A percentile compares a stretch with the other conserved stretches of the same genome.
phyloP scores from a whole-genome alignment of 257 asterid genomes.

The Marsdenia floribunda region DNA sequence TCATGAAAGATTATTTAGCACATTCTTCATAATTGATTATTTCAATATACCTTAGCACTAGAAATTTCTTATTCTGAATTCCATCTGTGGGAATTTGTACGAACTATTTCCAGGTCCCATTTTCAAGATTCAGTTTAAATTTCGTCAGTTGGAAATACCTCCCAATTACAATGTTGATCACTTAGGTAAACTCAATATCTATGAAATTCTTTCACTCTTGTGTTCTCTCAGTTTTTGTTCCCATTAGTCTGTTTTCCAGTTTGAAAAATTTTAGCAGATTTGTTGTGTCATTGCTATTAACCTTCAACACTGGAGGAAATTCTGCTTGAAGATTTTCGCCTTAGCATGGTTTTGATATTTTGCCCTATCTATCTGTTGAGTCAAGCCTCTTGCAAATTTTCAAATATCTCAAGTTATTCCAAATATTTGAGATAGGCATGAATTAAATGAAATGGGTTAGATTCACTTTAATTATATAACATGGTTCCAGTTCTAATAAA shows the following conservation, averaged over 20 bases:
- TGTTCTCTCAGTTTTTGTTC: background rate
- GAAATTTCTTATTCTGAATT: conserved; percentile 16
- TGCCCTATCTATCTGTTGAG: background rate
- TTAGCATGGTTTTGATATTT: background rate
- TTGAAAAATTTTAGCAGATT: background rate
- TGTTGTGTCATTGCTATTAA: background rate
- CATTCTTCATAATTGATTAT: background rate
- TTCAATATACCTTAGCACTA: background rate
- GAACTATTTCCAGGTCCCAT: conserved; percentile 58
- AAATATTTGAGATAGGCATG: background rate
- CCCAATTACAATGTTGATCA: conserved; percentile 71
- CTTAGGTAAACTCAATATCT: conserved; percentile 43
- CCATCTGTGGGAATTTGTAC: conserved; percentile 19
- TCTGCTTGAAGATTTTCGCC: background rate
- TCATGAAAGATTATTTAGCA: background rate
- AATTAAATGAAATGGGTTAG: background rate
- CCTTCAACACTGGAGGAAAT: background rate
- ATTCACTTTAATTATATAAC: background rate
- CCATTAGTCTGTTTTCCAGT: background rate
- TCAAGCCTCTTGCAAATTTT: background rate
- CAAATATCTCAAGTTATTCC: background rate
- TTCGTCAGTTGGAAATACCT: conserved; percentile 94
- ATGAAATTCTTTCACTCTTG: background rate
- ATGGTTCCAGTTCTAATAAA: background rate
- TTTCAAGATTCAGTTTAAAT: conserved; percentile 78